phyloP scores from a whole-genome alignment of 345 rosid genomes.

The Orychophragmus violaceus region DNA sequence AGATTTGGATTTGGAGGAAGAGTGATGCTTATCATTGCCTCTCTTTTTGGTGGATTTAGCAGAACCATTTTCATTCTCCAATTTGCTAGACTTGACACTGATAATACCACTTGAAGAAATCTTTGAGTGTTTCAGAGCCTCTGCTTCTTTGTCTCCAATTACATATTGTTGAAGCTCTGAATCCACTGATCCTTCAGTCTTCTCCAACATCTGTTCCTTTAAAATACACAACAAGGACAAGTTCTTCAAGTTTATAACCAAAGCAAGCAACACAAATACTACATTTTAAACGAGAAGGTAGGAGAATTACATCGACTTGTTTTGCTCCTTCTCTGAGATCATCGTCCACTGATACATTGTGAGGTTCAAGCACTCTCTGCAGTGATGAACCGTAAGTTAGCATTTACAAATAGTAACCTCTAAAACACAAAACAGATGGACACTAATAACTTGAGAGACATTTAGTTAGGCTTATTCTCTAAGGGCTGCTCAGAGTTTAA shows the following conservation, averaged over 20 bases:
- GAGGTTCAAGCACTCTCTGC: constrained; percentile 67
- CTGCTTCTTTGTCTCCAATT: constrained; percentile 54
- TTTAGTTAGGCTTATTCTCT: background rate
- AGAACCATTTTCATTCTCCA: constrained; percentile 25
- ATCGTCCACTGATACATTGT: too few species aligned
- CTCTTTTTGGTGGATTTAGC: constrained; percentile 46
- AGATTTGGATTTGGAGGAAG: constrained; percentile 36
- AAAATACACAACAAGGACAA: constrained; percentile 31
- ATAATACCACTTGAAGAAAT: constrained; percentile 46
- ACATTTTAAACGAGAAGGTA: background rate
- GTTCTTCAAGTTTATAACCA: constrained; percentile 49
- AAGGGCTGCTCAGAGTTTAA: background rate
- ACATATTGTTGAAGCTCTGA: constrained; percentile 57
- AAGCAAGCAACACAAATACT: background rate
- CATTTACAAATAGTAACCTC: too few species aligned
- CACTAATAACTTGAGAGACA: background rate
- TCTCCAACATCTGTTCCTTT: constrained; percentile 55
- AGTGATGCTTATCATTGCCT: constrained; percentile 35
- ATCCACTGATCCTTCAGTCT: constrained; percentile 46
- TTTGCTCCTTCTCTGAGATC: too few species aligned
- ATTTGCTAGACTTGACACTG: constrained; percentile 44
- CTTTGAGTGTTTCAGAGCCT: constrained; percentile 59
- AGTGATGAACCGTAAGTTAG: constrained; percentile 2
- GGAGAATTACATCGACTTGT: constrained; percentile 60
- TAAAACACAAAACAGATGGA: constrained; percentile 12